phyloP scores from a whole-genome alignment of 2,329 filamentous ascomycete species.

The Arachnomyces sp. region DNA sequence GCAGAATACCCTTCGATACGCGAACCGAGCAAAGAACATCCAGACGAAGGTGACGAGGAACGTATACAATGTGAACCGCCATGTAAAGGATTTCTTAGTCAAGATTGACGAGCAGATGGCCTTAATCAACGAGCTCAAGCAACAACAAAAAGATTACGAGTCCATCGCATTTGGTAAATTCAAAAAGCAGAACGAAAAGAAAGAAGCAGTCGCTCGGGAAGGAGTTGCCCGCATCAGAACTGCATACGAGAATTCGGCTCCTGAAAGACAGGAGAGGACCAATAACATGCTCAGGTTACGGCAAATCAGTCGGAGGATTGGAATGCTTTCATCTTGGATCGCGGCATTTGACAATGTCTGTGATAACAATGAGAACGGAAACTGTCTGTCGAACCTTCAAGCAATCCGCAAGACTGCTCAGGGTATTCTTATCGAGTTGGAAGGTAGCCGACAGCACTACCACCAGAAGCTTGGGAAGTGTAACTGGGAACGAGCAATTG shows the following conservation, averaged over 20 bases:
- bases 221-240: conserved; percentile 69
- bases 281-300: conserved; percentile 73
- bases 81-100: conserved; percentile 98
- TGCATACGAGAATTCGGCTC: conserved; percentile 71
- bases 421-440: conserved; percentile 80
- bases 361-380: conserved; percentile 60
- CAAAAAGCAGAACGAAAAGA: conserved; percentile 80
- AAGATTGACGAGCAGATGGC: conserved; percentile 98
- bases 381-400: conserved; percentile 56
- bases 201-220: conserved; percentile 65
- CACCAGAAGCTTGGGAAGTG: conserved; percentile 72
- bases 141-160: conserved; percentile 85
- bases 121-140: conserved; percentile 91
- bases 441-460: conserved; percentile 81
- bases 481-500: conserved; percentile 80
- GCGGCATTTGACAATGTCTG: conserved; percentile 80
- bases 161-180: conserved; percentile 77
- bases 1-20: conserved; percentile 94
- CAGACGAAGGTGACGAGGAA: conserved; percentile 99
- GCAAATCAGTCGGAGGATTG: conserved; percentile 75
- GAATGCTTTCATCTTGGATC: conserved; percentile 83
- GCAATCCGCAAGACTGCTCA: conserved; percentile 81
- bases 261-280: conserved; percentile 71
- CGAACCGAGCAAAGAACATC: conserved; percentile 97
- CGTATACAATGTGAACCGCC: conserved; percentile 96